Evolutionary conservation across 2,329 filamentous ascomycete species (phyloP), one percentile per base, ranked within the genome.

Genomic region (Coniochaeta hoffmannii): DNA sequence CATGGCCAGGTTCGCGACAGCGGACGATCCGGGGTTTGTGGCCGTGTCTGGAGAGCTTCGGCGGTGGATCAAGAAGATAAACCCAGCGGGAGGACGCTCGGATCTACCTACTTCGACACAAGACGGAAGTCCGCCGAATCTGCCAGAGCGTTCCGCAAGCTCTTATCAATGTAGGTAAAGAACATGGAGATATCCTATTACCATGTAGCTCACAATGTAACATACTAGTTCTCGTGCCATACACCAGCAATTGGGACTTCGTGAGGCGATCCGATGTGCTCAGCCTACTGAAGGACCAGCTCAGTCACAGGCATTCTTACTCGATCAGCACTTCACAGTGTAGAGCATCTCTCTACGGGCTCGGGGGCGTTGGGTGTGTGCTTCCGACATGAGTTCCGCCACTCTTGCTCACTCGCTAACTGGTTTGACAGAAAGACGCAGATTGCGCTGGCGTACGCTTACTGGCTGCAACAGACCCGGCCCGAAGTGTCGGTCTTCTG

Each of bases 401-500:
- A 34, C 32, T 34, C 11, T 34, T 12, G 5, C 32, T 34, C n/a
- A 14, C 17, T 22, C 6, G 28, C 58, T 62, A 22, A 65, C 9
- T n/a, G n/a, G n/a, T 2, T 1, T 9, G 1, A 9, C 22, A 69
- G 66, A 2, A 69, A 69, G 62, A 68, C 67, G 8, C 67, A 69
- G 55, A 64, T 70, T n/a, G 68, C 65, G 0, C 49, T 70, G 11
- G 60, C 55, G 9, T 70, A 69, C 30, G 57, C 54, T 8, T 65
- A 65, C 52, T 62, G 63, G 63, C 51, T 65, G 3, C 55, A 36
- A 1, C 41, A 62, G 10, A 50, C 31, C 11, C 50, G 35, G 11
- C 60, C 60, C 2, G 63, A 66, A 1, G 53, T 62, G 4, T 69
- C 67, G 0, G 54, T 71, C 0, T 70, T 69, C 51, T 71, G 68